Conservation (phyloP, 768 basidiomycete genomes). For the Termitomyces sp. region DNA sequence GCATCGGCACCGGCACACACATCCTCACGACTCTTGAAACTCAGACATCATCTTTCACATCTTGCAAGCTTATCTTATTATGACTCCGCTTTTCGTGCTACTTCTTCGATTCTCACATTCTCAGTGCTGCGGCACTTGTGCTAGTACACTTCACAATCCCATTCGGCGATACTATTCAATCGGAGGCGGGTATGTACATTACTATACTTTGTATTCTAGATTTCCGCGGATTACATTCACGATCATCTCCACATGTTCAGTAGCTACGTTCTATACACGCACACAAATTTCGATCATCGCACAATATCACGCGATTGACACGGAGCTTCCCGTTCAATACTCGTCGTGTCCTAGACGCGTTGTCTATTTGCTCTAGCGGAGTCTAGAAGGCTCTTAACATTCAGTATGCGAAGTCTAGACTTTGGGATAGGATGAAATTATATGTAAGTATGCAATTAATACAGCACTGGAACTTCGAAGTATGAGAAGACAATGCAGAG, state of each 20-base stretch:
- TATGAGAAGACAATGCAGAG: background rate
- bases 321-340: background rate
- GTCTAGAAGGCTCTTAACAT: background rate
- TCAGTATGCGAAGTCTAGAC: background rate
- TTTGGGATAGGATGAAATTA: background rate
- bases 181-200: constrained; percentile 9
- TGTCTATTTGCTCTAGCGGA: too few relatives aligned
- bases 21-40: background rate
- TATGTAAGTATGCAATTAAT: constrained; percentile 1
- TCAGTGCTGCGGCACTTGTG: background rate
- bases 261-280: background rate
- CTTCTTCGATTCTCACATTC: background rate
- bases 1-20: constrained; percentile 1
- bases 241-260: background rate
- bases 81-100: background rate
- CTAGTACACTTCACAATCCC: background rate
- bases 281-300: background rate
- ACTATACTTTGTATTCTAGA: constrained; percentile 9
- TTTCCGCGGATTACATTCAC: constrained; percentile 4
- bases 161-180: background rate
- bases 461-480: background rate
- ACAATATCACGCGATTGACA: background rate
- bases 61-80: constrained; percentile 6
- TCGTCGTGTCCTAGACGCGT: too few relatives aligned
- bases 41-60: background rate